phyloP scores from a whole-genome alignment of 1,139 yeast genomes.

The Saccharomyces hybrid region DNA sequence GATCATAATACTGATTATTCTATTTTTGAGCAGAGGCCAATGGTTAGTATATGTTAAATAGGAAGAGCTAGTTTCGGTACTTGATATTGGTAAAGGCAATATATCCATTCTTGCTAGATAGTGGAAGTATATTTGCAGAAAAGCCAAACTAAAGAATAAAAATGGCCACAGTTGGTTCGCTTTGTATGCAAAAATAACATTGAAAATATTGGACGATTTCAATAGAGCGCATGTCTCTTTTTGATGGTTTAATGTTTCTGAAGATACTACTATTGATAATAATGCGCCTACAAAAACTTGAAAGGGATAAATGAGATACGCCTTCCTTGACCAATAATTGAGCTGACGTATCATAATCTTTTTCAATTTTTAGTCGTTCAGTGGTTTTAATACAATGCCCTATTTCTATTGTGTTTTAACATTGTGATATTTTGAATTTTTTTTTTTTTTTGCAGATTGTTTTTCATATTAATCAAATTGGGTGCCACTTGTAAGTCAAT shows the following conservation, averaged over 20 bases:
- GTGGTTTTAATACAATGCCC: not conserved
- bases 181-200: constrained; percentile 33
- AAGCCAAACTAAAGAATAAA: constrained; percentile 19
- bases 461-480: not conserved
- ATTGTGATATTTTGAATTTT: not conserved
- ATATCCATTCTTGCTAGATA: not conserved
- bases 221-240: constrained; percentile 19
- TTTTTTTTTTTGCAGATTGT: not conserved
- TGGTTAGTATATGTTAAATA: not conserved
- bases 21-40: not conserved
- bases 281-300: constrained; percentile 18
- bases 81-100: not conserved
- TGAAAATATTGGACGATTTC: constrained; percentile 28
- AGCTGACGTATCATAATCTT: not conserved
- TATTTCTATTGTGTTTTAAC: not conserved
- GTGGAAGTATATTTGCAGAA: constrained; percentile 12
- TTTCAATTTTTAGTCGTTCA: not conserved
- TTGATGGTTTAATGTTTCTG: constrained; percentile 15
- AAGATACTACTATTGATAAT: constrained; percentile 13
- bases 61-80: not conserved
- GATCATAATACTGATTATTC: constrained; percentile 2
- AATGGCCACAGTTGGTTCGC: constrained; percentile 32
- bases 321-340: constrained; percentile 5
- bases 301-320: constrained; percentile 15
- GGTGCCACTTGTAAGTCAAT: not conserved